A percentile compares a stretch with the other conserved stretches of the same genome.
Conservation (phyloP, 1,139 yeast species). For the Geotrichum carabidarum region DNA sequence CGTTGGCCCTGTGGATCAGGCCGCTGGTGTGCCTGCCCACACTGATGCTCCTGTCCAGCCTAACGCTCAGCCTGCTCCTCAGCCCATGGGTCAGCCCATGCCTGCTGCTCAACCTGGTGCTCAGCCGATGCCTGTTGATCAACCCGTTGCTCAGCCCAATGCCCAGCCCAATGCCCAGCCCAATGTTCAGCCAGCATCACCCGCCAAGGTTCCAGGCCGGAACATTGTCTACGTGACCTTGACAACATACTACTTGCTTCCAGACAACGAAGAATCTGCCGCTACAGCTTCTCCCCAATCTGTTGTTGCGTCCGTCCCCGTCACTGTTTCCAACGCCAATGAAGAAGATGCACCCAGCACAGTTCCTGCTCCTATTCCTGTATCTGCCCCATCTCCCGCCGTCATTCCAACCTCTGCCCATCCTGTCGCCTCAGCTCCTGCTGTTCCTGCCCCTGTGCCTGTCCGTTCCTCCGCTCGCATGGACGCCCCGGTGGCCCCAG, state of each 20-base stretch:
- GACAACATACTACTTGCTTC: conserved; percentile 4
- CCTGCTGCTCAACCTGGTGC: background rate
- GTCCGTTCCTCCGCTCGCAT: background rate
- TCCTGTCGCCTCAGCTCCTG: background rate
- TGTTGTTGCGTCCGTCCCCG: background rate
- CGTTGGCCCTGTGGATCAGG: conserved; percentile 2
- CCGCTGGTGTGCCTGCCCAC: background rate
- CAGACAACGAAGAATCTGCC: background rate
- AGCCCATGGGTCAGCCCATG: background rate
- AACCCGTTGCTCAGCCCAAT: background rate
- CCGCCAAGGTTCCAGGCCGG: background rate
- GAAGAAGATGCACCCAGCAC: background rate
- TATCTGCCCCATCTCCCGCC: background rate
- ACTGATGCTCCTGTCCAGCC: background rate
- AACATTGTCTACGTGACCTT: conserved; percentile 4
- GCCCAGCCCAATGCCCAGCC: background rate
- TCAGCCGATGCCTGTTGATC: background rate
- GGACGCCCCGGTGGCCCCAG: background rate
- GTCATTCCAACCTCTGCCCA: background rate
- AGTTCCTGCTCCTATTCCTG: background rate
- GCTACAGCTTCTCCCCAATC: background rate
- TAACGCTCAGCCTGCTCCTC: background rate
- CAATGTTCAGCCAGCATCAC: background rate
- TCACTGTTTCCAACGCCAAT: background rate
- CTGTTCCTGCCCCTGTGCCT: background rate